A percentile compares a stretch with the other conserved stretches of the same genome.
phyloP scores from a whole-genome alignment of 805 yeast species.

The Wickerhamomyces ciferrii region DNA sequence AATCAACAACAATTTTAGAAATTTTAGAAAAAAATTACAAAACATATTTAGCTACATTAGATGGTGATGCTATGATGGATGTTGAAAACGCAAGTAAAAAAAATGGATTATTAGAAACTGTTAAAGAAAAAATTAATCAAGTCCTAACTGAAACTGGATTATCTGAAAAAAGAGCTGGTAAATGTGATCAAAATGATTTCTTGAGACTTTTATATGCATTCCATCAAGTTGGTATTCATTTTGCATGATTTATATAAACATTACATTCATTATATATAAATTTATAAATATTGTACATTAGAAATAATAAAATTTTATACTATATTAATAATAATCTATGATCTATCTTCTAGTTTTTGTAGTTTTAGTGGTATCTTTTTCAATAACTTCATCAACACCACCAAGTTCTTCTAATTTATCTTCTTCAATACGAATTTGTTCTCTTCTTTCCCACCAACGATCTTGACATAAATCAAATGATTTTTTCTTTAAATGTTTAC shows the following conservation, averaged over 20 bases:
- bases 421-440: constrained; percentile 81
- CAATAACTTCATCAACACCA: constrained; percentile 85
- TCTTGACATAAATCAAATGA: constrained; percentile 90
- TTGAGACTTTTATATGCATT: constrained; percentile 81
- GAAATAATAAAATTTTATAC: no score
- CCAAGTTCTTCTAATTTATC: constrained; percentile 87
- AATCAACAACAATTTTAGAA: constrained; percentile 70
- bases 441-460: constrained; percentile 99
- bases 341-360: constrained; percentile 51
- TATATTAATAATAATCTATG: not conserved
- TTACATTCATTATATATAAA: no score
- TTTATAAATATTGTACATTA: not conserved
- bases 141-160: constrained; percentile 79
- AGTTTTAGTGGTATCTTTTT: constrained; percentile 51
- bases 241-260: constrained; percentile 45
- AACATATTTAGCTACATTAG: constrained; percentile 56
- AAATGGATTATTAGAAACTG: constrained; percentile 35
- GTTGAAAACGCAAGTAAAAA: constrained; percentile 34
- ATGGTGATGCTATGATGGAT: constrained; percentile 33
- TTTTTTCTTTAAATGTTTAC: constrained; percentile 82
- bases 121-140: constrained; percentile 63
- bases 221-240: constrained; percentile 96
- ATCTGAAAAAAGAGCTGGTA: constrained; percentile 84
- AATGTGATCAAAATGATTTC: constrained; percentile 94
- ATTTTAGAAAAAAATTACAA: constrained; percentile 86